phyloP scores from a whole-genome alignment of 2,329 filamentous ascomycete genomes.

The Talaromyces sp. region DNA sequence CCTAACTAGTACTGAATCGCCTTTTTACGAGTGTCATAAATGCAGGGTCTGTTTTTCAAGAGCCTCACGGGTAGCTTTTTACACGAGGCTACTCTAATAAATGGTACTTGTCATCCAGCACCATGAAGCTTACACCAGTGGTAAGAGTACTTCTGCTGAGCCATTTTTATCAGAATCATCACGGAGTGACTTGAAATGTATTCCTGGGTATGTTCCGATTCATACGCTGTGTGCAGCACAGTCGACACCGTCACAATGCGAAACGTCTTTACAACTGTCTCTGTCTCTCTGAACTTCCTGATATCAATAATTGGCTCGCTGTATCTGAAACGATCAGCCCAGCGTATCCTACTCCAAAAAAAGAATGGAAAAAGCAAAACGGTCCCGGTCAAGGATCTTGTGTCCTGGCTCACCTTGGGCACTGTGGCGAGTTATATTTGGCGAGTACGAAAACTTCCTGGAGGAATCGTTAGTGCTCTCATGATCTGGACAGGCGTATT shows the following conservation, averaged over 20 bases:
- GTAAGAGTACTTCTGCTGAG: no score
- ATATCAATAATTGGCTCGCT: neutral
- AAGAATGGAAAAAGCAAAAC: neutral
- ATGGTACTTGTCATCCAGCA: no score
- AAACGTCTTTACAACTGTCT: neutral
- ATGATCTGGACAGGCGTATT: neutral
- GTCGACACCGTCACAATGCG: neutral
- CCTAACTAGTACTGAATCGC: no score
- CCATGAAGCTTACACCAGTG: no score
- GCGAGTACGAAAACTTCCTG: neutral
- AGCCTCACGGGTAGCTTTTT: no score
- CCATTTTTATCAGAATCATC: no score
- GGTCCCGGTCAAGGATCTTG: neutral
- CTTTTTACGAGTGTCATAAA: no score
- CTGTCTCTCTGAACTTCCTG: neutral
- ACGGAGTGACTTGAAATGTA: no score
- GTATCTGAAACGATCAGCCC: neutral
- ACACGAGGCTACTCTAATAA: no score
- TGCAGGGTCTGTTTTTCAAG: no score
- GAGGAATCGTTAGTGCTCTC: neutral
- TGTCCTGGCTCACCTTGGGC: neutral
- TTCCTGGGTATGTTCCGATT: no score
- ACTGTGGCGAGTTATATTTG: neutral
- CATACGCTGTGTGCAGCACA: no score
- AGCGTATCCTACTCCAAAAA: neutral